These are phyloP conservation scores for Eucalyptus erythrocorys DNA, from an alignment of 345 rosid species.

Conservation along the genomic window DNA sequence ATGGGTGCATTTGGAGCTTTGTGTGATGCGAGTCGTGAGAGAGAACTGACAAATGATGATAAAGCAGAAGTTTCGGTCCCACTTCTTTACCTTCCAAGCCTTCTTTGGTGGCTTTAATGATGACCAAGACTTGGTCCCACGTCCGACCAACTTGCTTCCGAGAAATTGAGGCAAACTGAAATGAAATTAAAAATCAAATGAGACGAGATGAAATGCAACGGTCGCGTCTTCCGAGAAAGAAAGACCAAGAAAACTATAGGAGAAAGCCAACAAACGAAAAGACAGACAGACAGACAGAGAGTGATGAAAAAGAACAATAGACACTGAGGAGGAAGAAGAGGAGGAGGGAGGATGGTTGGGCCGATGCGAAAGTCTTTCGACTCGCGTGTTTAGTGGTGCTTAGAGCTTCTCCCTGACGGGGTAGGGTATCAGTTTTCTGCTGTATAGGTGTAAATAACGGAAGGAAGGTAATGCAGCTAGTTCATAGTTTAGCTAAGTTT, in stretches of 20 bases:
- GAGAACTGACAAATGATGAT: too few species aligned
- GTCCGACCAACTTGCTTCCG: background rate
- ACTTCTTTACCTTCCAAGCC: background rate
- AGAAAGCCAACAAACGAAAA: too few species aligned
- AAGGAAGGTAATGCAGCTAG: rapidly evolving
- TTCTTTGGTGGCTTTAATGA: background rate
- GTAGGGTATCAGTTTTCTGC: background rate
- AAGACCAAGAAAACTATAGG: too few species aligned
- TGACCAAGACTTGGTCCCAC: rapidly evolving
- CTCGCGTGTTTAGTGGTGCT: background rate
- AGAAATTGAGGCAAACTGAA: background rate
- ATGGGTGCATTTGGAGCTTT: too few species aligned
- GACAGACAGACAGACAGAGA: too few species aligned
- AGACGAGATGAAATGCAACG: too few species aligned
- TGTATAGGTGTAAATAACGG: background rate
- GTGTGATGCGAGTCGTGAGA: too few species aligned
- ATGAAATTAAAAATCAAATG: too few species aligned
- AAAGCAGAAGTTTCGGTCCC: background rate
- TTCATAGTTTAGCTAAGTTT: background rate
- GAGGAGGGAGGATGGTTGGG: background rate
- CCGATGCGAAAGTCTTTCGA: background rate
- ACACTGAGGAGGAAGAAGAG: too few species aligned
- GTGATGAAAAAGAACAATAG: too few species aligned
- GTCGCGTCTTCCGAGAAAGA: too few species aligned
- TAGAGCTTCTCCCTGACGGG: background rate